These are phyloP conservation scores for Cucurbita moschata DNA, from an alignment of 306 rosid species.

Conservation along the genomic window DNA sequence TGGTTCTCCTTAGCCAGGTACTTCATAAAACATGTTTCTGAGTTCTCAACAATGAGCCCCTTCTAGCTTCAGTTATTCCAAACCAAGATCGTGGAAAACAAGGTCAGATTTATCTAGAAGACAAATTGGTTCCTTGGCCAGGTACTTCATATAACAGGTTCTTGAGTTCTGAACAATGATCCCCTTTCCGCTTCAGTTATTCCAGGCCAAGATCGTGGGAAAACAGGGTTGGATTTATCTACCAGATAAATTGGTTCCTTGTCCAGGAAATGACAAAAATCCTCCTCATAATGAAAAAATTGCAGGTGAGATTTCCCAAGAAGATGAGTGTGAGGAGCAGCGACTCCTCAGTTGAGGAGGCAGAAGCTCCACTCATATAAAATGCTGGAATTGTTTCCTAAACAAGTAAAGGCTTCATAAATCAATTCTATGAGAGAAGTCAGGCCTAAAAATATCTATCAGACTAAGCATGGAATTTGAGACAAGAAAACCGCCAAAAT, in stretches of 20 bases:
- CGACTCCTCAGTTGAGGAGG: background rate
- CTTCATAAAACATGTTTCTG: background rate
- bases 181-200: background rate
- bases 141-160: background rate
- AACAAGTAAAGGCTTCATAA: background rate
- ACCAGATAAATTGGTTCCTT: background rate
- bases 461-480: background rate
- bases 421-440: background rate
- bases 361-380: background rate
- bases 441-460: background rate
- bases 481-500: background rate
- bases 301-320: conserved; percentile 27
- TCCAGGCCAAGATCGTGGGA: background rate
- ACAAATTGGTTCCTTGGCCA: background rate
- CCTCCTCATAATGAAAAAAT: conserved; percentile 12
- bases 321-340: background rate
- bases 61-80: background rate
- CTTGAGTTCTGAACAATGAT: background rate
- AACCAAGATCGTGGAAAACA: background rate
- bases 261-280: background rate
- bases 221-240: background rate
- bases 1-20: background rate
- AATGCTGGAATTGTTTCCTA: background rate
- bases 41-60: background rate
- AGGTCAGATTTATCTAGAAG: background rate